Evolutionary conservation across 129 eudicot genomes (phyloP).

Genomic region (Helichrysum umbraculigerum): DNA sequence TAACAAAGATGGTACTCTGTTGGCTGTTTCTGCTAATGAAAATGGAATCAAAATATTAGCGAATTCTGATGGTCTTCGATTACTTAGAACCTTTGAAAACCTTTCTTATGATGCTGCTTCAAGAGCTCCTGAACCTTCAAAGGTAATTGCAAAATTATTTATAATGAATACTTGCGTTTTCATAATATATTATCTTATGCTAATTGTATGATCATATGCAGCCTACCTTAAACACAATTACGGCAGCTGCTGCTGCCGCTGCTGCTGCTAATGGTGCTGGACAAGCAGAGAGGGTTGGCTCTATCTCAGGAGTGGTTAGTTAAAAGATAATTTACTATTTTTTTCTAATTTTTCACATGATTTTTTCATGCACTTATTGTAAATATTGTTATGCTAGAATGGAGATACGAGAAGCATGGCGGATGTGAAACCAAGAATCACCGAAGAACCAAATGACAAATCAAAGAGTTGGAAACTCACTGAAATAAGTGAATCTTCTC

Average conservation of each 20-base stretch:
- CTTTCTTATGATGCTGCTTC: slow-evolving; percentile 39
- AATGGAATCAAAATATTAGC: slow-evolving; percentile 60
- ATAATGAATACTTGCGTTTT: not conserved
- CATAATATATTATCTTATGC: not conserved
- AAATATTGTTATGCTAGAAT: slow-evolving; percentile 24
- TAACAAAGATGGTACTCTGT: slow-evolving; percentile 52
- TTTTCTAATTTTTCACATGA: not conserved
- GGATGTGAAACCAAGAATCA: slow-evolving; percentile 38
- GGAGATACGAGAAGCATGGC: slow-evolving; percentile 38
- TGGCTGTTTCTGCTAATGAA: slow-evolving; percentile 57
- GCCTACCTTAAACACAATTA: slow-evolving; percentile 64
- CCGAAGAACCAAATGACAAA: slow-evolving; percentile 31
- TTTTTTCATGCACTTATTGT: not conserved
- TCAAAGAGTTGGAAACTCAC: slow-evolving; percentile 37
- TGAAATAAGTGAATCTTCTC: slow-evolving; percentile 51
- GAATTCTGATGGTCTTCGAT: slow-evolving; percentile 39
- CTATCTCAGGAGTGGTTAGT: slow-evolving; percentile 70
- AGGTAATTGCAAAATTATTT: slow-evolving; percentile 41
- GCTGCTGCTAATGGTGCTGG: slow-evolving; percentile 62
- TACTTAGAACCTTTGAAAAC: slow-evolving; percentile 40
- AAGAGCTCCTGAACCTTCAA: slow-evolving; percentile 44
- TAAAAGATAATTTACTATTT: not conserved
- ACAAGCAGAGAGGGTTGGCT: slow-evolving; percentile 61
- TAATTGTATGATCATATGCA: slow-evolving; percentile 26
- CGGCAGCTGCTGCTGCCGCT: slow-evolving; percentile 54